Conservation (phyloP, 768 basidiomycete species). For the Termitomyces heimii region DNA sequence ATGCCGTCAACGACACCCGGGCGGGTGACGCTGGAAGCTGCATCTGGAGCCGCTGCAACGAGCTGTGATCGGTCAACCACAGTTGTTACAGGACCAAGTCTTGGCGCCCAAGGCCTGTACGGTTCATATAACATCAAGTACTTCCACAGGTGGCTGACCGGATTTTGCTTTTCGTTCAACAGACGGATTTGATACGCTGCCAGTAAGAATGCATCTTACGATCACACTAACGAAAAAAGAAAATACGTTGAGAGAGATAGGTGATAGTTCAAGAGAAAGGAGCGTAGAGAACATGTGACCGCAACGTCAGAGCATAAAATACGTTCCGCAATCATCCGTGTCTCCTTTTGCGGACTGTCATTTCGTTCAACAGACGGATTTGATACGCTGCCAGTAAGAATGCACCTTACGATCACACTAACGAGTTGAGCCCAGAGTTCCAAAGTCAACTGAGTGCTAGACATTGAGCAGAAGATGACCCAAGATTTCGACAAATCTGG, state of each 20-base stretch:
- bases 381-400: not conserved
- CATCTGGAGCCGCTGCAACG: conserved; percentile 4
- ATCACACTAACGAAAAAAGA: not conserved
- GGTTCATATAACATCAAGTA: not conserved
- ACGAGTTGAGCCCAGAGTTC: not conserved
- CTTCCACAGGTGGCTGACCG: not conserved
- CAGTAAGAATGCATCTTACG: not conserved
- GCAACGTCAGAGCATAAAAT: too few species aligned
- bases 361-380: not conserved
- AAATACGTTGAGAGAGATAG: too few species aligned
- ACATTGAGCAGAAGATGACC: not conserved
- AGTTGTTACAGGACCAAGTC: conserved; percentile 5
- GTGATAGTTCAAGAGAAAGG: too few species aligned
- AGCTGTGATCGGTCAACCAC: not conserved
- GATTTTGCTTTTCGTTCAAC: conserved; percentile 4
- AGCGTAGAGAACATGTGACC: too few species aligned
- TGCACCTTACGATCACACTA: not conserved
- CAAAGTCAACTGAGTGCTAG: too few species aligned
- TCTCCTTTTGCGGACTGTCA: too few species aligned
- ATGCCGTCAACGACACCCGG: not conserved
- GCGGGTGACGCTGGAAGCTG: not conserved
- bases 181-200: not conserved
- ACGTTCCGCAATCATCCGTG: too few species aligned
- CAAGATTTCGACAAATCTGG: not conserved
- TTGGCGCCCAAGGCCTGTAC: conserved; percentile 6